These are phyloP conservation scores for Alternaria sp. DNA, from an alignment of 2,329 filamentous ascomycete species.

Conservation along the genomic window DNA sequence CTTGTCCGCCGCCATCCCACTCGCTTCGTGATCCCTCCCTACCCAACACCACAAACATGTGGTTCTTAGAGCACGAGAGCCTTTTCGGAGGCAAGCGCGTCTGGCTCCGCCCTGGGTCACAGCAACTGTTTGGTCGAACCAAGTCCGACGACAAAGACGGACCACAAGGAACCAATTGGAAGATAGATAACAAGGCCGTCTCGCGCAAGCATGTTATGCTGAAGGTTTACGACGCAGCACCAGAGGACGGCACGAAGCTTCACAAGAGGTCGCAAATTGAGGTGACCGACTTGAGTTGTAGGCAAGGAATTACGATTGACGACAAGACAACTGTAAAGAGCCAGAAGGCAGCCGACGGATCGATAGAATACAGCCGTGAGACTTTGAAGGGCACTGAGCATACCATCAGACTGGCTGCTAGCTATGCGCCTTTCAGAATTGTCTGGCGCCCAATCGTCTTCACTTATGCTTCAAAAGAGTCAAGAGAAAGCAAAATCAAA, in stretches of 20 bases:
- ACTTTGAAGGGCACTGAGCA: constrained; percentile 57
- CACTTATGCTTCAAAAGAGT: constrained; percentile 78
- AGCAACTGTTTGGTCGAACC: constrained; percentile 85
- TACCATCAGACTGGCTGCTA: constrained; percentile 75
- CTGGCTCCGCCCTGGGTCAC: constrained; percentile 87
- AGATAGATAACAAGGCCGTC: constrained; percentile 80
- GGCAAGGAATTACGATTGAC: constrained; percentile 82
- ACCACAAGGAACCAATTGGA: constrained; percentile 52
- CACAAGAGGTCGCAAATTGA: constrained; percentile 73
- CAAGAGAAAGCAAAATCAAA: constrained; percentile 61
- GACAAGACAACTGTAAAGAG: constrained; percentile 71
- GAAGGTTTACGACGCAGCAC: constrained; percentile 69
- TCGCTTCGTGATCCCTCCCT: not conserved
- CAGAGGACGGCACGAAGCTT: constrained; percentile 72
- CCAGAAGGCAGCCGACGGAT: constrained; percentile 55
- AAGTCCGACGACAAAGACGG: constrained; percentile 61
- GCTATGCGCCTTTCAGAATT: constrained; percentile 71
- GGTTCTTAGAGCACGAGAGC: constrained; percentile 64
- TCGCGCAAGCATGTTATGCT: constrained; percentile 89
- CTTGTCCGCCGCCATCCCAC: not conserved
- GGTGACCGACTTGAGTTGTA: constrained; percentile 79
- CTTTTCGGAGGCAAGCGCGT: constrained; percentile 69
- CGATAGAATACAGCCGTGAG: constrained; percentile 34
- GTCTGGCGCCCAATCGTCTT: constrained; percentile 83
- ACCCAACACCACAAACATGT: constrained; percentile 51